Percentiles rank a stretch among this genome's conserved stretches.
These are phyloP conservation scores for Hypoxylon sp. DNA, from an alignment of 2,329 filamentous ascomycete species.

Conservation along the genomic window DNA sequence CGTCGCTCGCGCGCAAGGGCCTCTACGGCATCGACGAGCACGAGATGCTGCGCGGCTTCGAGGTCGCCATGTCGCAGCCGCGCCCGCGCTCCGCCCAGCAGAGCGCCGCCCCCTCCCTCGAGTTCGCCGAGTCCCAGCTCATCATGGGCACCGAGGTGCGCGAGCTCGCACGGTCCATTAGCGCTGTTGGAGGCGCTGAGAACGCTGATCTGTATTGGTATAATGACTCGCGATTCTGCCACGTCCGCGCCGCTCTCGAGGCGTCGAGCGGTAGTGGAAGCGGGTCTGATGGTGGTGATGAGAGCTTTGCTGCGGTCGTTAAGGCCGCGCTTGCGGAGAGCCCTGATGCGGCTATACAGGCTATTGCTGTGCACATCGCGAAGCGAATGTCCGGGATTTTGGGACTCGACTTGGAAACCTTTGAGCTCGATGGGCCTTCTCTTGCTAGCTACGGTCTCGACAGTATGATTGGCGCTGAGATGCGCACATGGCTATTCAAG, in stretches of 20 bases:
- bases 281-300: slow-evolving; percentile 19
- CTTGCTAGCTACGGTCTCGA: slow-evolving; percentile 57
- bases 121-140: slow-evolving; percentile 27
- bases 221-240: slow-evolving; percentile 48
- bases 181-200: neutral
- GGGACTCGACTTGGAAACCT: slow-evolving; percentile 43
- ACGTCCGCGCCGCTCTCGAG: slow-evolving; percentile 42
- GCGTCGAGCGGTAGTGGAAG: slow-evolving; percentile 4
- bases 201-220: slow-evolving; percentile 50
- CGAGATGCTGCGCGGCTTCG: slow-evolving; percentile 47
- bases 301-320: slow-evolving; percentile 24
- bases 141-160: slow-evolving; percentile 47
- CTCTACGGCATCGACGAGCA: slow-evolving; percentile 44
- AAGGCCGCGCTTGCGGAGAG: slow-evolving; percentile 16
- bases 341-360: slow-evolving; percentile 15
- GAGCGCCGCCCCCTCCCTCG: neutral
- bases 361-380: slow-evolving; percentile 41
- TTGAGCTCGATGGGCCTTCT: slow-evolving; percentile 45
- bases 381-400: slow-evolving; percentile 48
- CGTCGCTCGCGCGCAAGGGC: slow-evolving; percentile 35
- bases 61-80: slow-evolving; percentile 45
- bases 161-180: slow-evolving; percentile 37
- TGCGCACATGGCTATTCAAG: slow-evolving; percentile 57
- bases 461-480: slow-evolving; percentile 57
- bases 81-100: neutral